Evolutionary conservation across 1,139 yeast genomes (phyloP).

Genomic region (Yamadazyma kanchanaburiensis): DNA sequence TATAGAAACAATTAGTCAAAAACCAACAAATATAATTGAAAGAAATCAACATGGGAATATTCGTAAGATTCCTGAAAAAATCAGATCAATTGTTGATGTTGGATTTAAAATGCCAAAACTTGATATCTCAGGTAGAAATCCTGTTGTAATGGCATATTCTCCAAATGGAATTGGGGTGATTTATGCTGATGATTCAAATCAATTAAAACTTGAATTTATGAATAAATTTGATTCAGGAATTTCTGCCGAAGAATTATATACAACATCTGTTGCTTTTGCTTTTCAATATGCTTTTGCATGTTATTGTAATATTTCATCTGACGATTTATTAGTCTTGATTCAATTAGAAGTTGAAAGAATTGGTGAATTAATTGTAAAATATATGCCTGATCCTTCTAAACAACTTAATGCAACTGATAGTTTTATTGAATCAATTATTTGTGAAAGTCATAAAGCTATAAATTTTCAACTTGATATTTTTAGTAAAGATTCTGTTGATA

Average conservation of each 20-base stretch:
- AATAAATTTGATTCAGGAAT: slow-evolving; percentile 16
- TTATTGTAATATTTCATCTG: slow-evolving; percentile 59
- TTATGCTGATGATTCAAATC: slow-evolving; percentile 18
- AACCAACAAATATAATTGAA: slow-evolving; percentile 25
- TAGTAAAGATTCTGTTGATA: slow-evolving; percentile 66
- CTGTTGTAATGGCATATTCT: slow-evolving; percentile 44
- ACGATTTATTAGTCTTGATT: slow-evolving; percentile 61
- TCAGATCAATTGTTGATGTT: slow-evolving; percentile 41
- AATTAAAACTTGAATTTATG: slow-evolving; percentile 28
- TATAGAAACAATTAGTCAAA: slow-evolving; percentile 1
- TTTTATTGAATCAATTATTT: slow-evolving; percentile 44
- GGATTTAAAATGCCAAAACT: slow-evolving; percentile 50
- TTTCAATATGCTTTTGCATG: slow-evolving; percentile 66
- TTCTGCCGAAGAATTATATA: slow-evolving; percentile 28
- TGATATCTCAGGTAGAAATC: slow-evolving; percentile 16
- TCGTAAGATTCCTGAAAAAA: slow-evolving; percentile 17
- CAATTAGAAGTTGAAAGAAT: slow-evolving; percentile 41
- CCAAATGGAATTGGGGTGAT: slow-evolving; percentile 56
- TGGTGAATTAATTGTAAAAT: slow-evolving; percentile 10
- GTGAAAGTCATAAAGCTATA: slow-evolving; percentile 67
- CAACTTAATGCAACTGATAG: slow-evolving; percentile 24
- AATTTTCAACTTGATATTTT: slow-evolving; percentile 64
- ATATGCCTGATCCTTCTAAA: slow-evolving; percentile 14
- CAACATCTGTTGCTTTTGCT: slow-evolving; percentile 60
- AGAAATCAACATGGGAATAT: slow-evolving; percentile 9